phyloP scores from a whole-genome alignment of 176 grass and related monocot species.

The Phoenix roebelenii region DNA sequence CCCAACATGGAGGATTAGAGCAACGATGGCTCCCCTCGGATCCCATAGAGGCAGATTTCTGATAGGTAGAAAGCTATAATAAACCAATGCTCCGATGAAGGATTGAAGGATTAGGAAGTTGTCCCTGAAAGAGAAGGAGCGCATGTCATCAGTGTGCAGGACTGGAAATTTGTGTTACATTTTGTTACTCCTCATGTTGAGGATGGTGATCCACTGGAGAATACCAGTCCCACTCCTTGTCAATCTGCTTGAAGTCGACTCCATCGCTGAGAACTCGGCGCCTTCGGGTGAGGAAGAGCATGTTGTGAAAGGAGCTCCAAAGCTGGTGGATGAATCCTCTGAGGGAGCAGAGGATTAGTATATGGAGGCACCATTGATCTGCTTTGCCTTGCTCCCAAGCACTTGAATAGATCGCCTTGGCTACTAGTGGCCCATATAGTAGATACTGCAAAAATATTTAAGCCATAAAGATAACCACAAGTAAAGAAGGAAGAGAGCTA shows the following conservation, averaged over 20 bases:
- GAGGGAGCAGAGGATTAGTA: constrained; percentile 48
- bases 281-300: constrained; percentile 58
- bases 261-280: constrained; percentile 53
- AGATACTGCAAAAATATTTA: constrained; percentile 30
- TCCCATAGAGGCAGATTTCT: constrained; percentile 54
- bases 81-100: constrained; percentile 35
- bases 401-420: constrained; percentile 38
- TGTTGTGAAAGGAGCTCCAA: constrained; percentile 65
- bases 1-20: constrained; percentile 32
- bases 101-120: constrained; percentile 79
- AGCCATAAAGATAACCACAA: too few relatives aligned
- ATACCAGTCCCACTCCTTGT: constrained; percentile 94
- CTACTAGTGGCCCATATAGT: constrained; percentile 56
- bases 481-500: neutral
- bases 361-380: constrained; percentile 55
- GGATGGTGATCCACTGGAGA: too few relatives aligned
- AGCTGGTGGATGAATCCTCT: constrained; percentile 34
- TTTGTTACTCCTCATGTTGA: too few relatives aligned
- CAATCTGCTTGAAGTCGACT: constrained; percentile 63
- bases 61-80: constrained; percentile 38
- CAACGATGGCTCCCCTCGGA: constrained; percentile 26
- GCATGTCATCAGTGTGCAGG: neutral
- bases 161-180: too few relatives aligned
- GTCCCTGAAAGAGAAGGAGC: constrained; percentile 41
- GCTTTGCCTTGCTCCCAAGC: constrained; percentile 47